These are phyloP conservation scores for Fusarium sp. DNA, from an alignment of 2,329 filamentous ascomycete species.

Conservation along the genomic window DNA sequence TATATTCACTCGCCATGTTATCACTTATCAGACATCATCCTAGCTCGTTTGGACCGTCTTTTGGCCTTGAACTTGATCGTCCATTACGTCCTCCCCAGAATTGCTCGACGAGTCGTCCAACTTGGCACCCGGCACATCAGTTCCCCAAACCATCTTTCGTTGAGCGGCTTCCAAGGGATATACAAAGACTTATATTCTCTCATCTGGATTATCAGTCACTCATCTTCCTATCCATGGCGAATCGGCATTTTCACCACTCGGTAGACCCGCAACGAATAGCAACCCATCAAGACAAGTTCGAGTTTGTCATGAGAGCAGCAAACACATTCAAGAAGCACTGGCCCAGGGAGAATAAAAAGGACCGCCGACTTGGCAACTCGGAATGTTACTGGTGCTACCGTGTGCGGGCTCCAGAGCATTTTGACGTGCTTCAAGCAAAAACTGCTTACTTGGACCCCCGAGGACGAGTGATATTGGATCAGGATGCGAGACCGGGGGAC, in stretches of 20 bases:
- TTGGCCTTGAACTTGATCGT: conserved; percentile 34
- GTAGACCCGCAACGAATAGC: conserved; percentile 55
- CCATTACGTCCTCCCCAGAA: conserved; percentile 19
- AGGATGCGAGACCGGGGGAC: conserved; percentile 50
- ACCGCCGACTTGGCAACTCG: conserved; percentile 58
- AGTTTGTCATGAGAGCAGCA: conserved; percentile 59
- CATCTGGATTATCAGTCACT: conserved; percentile 58
- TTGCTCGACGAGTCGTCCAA: conserved; percentile 24
- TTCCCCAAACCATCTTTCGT: conserved; percentile 46
- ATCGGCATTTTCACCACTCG: conserved; percentile 52
- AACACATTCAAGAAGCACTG: conserved; percentile 59
- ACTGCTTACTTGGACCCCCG: conserved; percentile 52
- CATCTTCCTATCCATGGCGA: conserved; percentile 56
- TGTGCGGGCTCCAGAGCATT: conserved; percentile 56
- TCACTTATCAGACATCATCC: conserved; percentile 46
- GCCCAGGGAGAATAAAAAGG: conserved; percentile 54
- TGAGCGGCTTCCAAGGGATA: conserved; percentile 53
- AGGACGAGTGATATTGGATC: conserved; percentile 50
- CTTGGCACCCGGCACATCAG: conserved; percentile 22
- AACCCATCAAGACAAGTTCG: conserved; percentile 54
- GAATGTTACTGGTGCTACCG: conserved; percentile 60
- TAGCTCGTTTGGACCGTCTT: conserved; percentile 22
- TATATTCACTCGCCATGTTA: conserved; percentile 47
- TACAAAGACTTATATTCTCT: conserved; percentile 53
- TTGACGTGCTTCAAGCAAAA: conserved; percentile 55